Conservation (phyloP, 2,329 filamentous ascomycete species). For the Myrmaecium sp. region DNA sequence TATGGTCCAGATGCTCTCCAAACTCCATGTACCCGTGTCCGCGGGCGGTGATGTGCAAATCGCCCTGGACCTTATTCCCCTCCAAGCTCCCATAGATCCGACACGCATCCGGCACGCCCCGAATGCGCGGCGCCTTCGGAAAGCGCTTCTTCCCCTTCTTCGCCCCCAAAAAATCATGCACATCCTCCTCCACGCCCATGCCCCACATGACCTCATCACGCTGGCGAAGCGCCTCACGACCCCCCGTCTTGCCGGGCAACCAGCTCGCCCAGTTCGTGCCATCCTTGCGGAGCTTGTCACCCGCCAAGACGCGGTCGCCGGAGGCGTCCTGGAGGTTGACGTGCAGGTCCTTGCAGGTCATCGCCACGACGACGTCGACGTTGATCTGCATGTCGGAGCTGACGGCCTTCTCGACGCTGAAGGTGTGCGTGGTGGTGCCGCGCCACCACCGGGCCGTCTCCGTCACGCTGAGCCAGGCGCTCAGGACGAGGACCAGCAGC, state of each 20-base stretch:
- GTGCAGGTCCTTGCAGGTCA: conserved; percentile 78
- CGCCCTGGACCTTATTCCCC: conserved; percentile 91
- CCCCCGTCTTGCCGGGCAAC: conserved; percentile 52
- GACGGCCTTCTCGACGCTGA: conserved; percentile 84
- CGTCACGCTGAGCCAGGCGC: conserved; percentile 55
- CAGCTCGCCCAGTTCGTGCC: conserved; percentile 69
- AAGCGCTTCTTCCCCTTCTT: conserved; percentile 50
- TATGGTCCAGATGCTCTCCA: conserved; percentile 67
- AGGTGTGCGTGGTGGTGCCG: conserved; percentile 73
- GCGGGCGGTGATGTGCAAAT: conserved; percentile 92
- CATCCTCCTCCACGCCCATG: conserved; percentile 58
- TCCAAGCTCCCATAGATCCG: conserved; percentile 80
- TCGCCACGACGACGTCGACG: conserved; percentile 77
- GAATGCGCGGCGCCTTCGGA: conserved; percentile 55
- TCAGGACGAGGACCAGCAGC: conserved; percentile 59
- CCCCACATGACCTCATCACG: conserved; percentile 16
- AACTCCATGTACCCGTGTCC: conserved; percentile 87
- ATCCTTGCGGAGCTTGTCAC: conserved; percentile 54
- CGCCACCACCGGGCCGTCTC: conserved; percentile 73
- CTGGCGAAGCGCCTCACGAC: conserved; percentile 23
- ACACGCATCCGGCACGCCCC: conserved; percentile 51
- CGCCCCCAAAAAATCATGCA: conserved; percentile 73
- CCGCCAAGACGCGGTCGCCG: conserved; percentile 80
- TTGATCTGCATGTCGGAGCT: conserved; percentile 85
- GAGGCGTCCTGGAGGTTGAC: conserved; percentile 94